Evolutionary conservation across 1,284 basidiomycete genomes (phyloP), one percentile per base, ranked within the genome.

Genomic region (Stereum hirsutum): DNA sequence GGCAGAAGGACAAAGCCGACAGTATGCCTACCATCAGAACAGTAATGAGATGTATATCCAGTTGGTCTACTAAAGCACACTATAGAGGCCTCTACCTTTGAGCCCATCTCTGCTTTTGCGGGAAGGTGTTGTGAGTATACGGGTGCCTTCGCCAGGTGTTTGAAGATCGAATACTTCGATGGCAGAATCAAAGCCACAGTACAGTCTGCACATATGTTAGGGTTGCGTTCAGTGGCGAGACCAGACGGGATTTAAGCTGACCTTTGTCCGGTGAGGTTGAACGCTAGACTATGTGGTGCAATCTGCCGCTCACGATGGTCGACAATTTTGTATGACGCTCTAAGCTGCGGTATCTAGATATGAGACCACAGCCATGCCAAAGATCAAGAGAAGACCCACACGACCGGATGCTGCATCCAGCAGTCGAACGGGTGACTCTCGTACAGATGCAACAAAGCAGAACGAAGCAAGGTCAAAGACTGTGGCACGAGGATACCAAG

Each of bases 311-410:
- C 93, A 14, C 84, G 70, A 53, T 97, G 92, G 58, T 96, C 91
- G 14, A 96, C 74, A 31, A 96, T 94, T 31, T 72, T 74, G 58
- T 97, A 96, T 1, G 88, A 90, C 0, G 91, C 92, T n/a, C 92
- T 74, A 11, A 88, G 69, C 89, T 92, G 46, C 12, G 5, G 2
- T 1, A 26, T 1, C 37, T 12, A 24, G n/a, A 12, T 24, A 14
- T 26, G 42, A 7, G 32, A 40, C 37, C 39, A 19, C 20, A 34
- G 34, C 20, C 49, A 41, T 45, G 27, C 8, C 36, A 19, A 34
- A 17, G 48, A 24, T 23, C 21, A 39, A 7, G 28, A 15, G 32
- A 35, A 34, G 20, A 60, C 77, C 47, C 53, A 91, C 91, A 57
- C 83, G 66, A 26, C 90, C 89, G 57, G 84, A 78, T 0, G 62